These are phyloP conservation scores for Trametes elegans DNA, from an alignment of 768 basidiomycete genomes.

Conservation along the genomic window DNA sequence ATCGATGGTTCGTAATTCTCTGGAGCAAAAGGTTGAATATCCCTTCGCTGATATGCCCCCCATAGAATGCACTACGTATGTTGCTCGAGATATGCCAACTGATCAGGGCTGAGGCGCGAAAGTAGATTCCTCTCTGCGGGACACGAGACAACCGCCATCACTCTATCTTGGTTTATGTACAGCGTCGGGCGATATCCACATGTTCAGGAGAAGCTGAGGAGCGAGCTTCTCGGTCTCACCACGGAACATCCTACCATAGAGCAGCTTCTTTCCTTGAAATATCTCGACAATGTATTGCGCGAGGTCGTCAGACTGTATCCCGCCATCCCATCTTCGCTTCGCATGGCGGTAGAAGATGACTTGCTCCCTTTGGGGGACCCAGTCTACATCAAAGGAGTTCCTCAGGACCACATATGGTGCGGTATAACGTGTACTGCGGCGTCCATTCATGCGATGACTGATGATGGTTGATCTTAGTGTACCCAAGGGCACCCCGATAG, in stretches of 20 bases:
- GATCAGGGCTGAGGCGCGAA: background rate
- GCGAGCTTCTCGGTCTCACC: constrained; percentile 30
- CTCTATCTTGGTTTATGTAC: constrained; percentile 34
- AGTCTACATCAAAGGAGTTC: constrained; percentile 11
- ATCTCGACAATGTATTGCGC: constrained; percentile 61
- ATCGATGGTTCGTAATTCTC: too few species aligned
- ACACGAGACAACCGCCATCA: constrained; percentile 31
- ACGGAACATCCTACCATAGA: constrained; percentile 55
- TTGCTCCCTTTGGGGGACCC: constrained; percentile 48
- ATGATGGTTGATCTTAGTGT: constrained; percentile 12
- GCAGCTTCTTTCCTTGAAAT: constrained; percentile 57
- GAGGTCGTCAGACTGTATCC: constrained; percentile 58
- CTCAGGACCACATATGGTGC: constrained; percentile 26
- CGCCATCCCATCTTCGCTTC: constrained; percentile 47
- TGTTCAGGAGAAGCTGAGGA: constrained; percentile 37
- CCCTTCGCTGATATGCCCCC: background rate
- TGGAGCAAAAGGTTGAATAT: background rate
- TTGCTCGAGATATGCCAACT: background rate
- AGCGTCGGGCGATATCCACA: constrained; percentile 33
- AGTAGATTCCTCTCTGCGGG: constrained; percentile 26
- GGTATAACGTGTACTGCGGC: constrained; percentile 15
- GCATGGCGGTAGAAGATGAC: constrained; percentile 43
- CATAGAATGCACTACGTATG: background rate
- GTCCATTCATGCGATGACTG: too few species aligned
- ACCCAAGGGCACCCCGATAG: constrained; percentile 30